Base-by-base conservation (phyloP, 306 rosid genomes). In the Nissolia schottii region DNA sequence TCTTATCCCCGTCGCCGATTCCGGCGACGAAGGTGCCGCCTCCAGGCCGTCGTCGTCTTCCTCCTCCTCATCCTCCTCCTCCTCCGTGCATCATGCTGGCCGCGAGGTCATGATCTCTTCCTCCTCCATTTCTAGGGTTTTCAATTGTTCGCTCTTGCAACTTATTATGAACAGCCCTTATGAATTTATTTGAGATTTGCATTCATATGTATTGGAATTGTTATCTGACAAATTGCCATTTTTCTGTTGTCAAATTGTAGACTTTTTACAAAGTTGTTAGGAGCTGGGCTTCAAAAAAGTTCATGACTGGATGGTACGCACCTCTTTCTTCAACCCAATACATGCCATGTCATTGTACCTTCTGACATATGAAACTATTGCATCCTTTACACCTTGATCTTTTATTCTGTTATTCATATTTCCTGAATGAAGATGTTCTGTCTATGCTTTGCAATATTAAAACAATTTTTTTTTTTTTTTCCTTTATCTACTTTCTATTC, bases 211-310 rank as follows among this genome's bases (percentile, higher is more conserved):
- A 19, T 46, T 55, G 69, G 40, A 31, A 23, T 43, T 19, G 22
- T 61, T 70, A 15, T 11, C 75, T 79, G 68, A 85, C 73, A 67
- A 23, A 14, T 74, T 48, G 40, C 48, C 60, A 32, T 65, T 69
- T 45, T 71, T 46, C 51, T 48, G n/a, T n/a, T 72, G 59, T 87
- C 48, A 49, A 24, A 58, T 43, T 88, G 92, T 78, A 92, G 98
- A 90, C 98, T 2, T 88, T 92, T 81, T 86, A 65, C 92, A 92
- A 84, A 85, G 96, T 92, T 71, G 66, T 90, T 66, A 79, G 91
- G 80, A 92, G 98, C 85, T 92, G 98, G 98, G 92, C 98, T 23
- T 92, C 98, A 2, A 92, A 92, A 77, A 92, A 92, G 88, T 92
- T 92, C 85, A 92, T 92, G 96, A 87, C 95, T 1, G 98, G 98